Evolutionary conservation across 2,329 filamentous ascomycete genomes (phyloP).

Genomic region (Aureobasidium sp.): DNA sequence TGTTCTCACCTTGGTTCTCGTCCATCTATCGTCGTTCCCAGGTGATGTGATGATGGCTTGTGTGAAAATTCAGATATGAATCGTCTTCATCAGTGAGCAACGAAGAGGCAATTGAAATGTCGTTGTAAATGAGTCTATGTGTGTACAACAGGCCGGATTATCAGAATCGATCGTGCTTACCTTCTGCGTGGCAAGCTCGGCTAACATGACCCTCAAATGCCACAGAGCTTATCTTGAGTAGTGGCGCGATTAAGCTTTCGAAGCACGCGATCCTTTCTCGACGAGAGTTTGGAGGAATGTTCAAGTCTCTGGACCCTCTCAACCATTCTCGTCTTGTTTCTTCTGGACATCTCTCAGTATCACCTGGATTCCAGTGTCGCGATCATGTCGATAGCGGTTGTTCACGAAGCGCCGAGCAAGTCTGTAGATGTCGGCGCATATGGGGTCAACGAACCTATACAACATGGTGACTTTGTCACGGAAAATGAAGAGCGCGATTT

Average conservation of each 20-base stretch:
- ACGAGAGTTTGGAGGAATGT: background rate
- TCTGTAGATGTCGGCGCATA: background rate
- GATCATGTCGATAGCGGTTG: background rate
- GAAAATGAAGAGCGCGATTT: constrained; percentile 17
- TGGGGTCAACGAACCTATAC: background rate
- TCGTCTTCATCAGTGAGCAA: too few relatives aligned
- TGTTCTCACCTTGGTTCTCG: background rate
- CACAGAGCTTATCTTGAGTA: background rate
- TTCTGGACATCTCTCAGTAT: too few relatives aligned
- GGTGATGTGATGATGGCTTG: too few relatives aligned
- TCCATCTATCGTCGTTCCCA: too few relatives aligned
- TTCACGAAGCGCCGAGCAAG: background rate
- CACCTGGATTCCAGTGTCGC: background rate
- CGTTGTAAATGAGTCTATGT: background rate
- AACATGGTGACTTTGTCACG: constrained; percentile 6
- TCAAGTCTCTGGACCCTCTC: too few relatives aligned
- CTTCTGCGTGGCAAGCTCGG: constrained; percentile 4
- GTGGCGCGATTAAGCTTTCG: constrained; percentile 5
- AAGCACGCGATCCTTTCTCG: constrained; percentile 2
- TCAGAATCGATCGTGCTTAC: too few relatives aligned
- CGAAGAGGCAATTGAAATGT: too few relatives aligned
- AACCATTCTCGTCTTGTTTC: background rate
- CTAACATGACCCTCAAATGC: background rate
- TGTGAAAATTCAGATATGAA: too few relatives aligned
- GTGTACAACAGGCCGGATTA: too few relatives aligned